phyloP scores from a whole-genome alignment of 1,284 basidiomycete genomes.

The Fomitopsis palustris region DNA sequence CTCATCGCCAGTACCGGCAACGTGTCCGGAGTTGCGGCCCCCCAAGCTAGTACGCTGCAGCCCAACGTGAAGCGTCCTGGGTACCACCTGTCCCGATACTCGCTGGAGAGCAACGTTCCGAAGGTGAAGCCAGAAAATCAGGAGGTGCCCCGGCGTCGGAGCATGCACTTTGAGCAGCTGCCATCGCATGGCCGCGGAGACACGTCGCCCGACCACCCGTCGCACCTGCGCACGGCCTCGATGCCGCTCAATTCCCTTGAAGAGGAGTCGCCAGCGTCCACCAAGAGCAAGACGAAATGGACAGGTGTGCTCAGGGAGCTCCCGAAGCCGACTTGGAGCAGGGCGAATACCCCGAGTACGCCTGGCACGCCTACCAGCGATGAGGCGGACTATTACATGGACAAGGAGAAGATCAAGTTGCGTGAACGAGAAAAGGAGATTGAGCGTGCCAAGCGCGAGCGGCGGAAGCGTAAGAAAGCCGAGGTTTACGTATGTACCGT shows the following conservation, averaged over 20 bases:
- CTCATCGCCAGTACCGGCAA: conserved; percentile 73
- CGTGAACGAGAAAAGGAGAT: conserved; percentile 23
- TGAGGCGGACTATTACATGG: conserved; percentile 21
- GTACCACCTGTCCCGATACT: conserved; percentile 53
- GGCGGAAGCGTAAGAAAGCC: conserved; percentile 69
- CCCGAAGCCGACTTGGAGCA: conserved; percentile 24
- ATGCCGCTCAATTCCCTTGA: conserved; percentile 10
- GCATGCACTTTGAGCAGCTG: conserved; percentile 18
- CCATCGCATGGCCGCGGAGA: background rate
- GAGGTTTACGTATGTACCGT: conserved; percentile 65
- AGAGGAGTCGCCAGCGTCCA: conserved; percentile 6
- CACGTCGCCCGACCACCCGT: conserved; percentile 8
- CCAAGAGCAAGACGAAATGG: conserved; percentile 24
- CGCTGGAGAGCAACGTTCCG: conserved; percentile 23
- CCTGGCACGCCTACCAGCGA: conserved; percentile 23
- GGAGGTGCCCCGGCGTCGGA: conserved; percentile 18
- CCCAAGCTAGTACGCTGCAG: conserved; percentile 49
- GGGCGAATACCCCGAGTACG: conserved; percentile 18
- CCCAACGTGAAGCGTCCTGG: conserved; percentile 68
- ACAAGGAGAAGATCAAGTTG: conserved; percentile 22
- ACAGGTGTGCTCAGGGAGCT: conserved; percentile 32
- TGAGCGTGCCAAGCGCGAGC: conserved; percentile 29
- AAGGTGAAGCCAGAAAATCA: conserved; percentile 2
- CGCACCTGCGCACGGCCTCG: conserved; percentile 10
- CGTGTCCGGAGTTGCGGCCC: conserved; percentile 56